Evolutionary conservation across 2,329 filamentous ascomycete species (phyloP).

Genomic region (Ceratocystis smalleyi): DNA sequence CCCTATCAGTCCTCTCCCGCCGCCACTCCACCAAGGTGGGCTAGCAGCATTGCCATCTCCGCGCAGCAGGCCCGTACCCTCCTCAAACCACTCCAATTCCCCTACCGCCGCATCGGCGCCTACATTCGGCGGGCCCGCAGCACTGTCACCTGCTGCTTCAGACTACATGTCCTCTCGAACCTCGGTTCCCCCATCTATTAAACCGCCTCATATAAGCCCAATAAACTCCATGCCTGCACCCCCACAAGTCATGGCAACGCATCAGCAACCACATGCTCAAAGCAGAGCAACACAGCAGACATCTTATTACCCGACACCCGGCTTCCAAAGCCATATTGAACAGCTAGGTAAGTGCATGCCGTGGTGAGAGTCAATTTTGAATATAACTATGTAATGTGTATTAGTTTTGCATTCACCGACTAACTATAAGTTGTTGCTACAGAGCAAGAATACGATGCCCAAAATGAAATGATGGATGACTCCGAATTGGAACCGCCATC

Average conservation of each 20-base stretch:
- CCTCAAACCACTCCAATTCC: constrained; percentile 50
- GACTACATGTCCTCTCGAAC: constrained; percentile 25
- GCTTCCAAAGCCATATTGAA: constrained; percentile 84
- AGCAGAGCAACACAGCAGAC: constrained; percentile 22
- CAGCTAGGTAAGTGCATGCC: constrained; percentile 64
- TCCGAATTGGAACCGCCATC: constrained; percentile 42
- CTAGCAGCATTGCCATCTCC: constrained; percentile 41
- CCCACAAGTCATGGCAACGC: constrained; percentile 9
- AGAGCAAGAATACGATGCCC: constrained; percentile 96
- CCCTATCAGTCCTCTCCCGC: constrained; percentile 31
- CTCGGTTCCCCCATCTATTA: constrained; percentile 24
- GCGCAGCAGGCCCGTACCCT: constrained; percentile 65
- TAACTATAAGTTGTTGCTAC: constrained; percentile 42
- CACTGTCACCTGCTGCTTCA: constrained; percentile 31
- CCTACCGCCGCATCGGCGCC: constrained; percentile 36
- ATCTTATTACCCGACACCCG: constrained; percentile 62
- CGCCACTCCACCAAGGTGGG: constrained; percentile 26
- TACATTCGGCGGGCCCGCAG: constrained; percentile 27
- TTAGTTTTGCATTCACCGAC: constrained; percentile 44
- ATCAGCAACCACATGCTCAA: constrained; percentile 13
- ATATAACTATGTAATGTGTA: background rate
- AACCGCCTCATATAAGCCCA: constrained; percentile 25
- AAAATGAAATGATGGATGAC: constrained; percentile 77
- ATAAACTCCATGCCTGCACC: constrained; percentile 20
- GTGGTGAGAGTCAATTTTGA: too few relatives aligned